phyloP scores from a whole-genome alignment of 2,329 filamentous ascomycete genomes.

The Penicillium sp. region DNA sequence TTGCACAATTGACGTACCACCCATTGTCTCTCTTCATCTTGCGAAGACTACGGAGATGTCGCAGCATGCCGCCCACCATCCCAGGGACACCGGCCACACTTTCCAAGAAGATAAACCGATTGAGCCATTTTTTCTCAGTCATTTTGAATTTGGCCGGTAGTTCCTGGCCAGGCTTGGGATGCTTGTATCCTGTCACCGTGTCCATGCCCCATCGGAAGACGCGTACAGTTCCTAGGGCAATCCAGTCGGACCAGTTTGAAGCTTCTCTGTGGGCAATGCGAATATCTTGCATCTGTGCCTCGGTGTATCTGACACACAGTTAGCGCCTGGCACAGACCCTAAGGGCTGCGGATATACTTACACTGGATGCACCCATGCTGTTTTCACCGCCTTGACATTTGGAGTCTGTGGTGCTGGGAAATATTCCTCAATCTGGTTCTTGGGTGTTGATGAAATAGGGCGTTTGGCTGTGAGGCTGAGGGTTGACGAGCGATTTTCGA shows the following conservation, averaged over 20 bases:
- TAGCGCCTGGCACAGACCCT: slow-evolving; percentile 2
- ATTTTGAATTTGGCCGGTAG: slow-evolving; percentile 59
- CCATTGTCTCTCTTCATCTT: slow-evolving; percentile 90
- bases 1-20: slow-evolving; percentile 52
- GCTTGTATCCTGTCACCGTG: slow-evolving; percentile 73
- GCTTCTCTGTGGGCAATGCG: slow-evolving; percentile 73
- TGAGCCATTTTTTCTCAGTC: slow-evolving; percentile 85
- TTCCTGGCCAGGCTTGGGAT: slow-evolving; percentile 56
- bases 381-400: slow-evolving; percentile 60
- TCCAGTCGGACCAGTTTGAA: slow-evolving; percentile 69
- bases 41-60: slow-evolving; percentile 80
- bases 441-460: slow-evolving; percentile 40
- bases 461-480: slow-evolving; percentile 19
- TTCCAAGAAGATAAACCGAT: slow-evolving; percentile 89
- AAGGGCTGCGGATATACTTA: slow-evolving; percentile 24
- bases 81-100: slow-evolving; percentile 92
- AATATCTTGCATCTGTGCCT: slow-evolving; percentile 73
- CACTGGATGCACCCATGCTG: slow-evolving; percentile 68
- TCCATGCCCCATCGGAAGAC: slow-evolving; percentile 78
- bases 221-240: slow-evolving; percentile 74
- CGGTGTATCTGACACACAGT: slow-evolving; percentile 58
- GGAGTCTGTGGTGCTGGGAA: slow-evolving; percentile 60
- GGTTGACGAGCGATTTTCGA: slow-evolving; percentile 6
- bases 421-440: slow-evolving; percentile 48
- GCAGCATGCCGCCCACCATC: slow-evolving; percentile 93